Percentiles rank a stretch among this genome's conserved stretches.
Evolutionary conservation across 2,329 filamentous ascomycete genomes (phyloP).

Genomic region (Pseudogymnoascus sp.): DNA sequence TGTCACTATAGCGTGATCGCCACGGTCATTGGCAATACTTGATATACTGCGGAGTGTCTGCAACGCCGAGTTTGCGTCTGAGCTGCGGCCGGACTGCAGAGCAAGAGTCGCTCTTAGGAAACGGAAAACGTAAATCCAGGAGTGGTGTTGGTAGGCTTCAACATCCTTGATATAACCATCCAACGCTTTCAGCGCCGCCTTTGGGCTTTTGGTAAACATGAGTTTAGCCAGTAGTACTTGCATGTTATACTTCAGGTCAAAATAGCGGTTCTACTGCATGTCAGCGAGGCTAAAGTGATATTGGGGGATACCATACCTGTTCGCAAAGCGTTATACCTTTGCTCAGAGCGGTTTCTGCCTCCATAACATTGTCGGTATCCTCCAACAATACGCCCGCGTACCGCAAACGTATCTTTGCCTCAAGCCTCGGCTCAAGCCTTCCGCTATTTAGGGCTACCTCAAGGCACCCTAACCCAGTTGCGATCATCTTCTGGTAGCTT

Average conservation of each 20-base stretch:
- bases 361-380: slow-evolving; percentile 67
- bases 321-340: slow-evolving; percentile 65
- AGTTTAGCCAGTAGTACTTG: slow-evolving; percentile 64
- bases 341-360: slow-evolving; percentile 62
- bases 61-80: slow-evolving; percentile 54
- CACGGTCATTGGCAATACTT: slow-evolving; percentile 48
- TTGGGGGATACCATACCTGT: slow-evolving; percentile 36
- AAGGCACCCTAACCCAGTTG: slow-evolving; percentile 64
- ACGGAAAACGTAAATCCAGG: slow-evolving; percentile 71
- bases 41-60: slow-evolving; percentile 61
- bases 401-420: slow-evolving; percentile 60
- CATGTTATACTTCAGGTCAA: slow-evolving; percentile 69
- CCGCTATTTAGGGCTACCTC: slow-evolving; percentile 58
- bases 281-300: background rate
- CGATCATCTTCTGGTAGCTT: slow-evolving; percentile 64
- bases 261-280: slow-evolving; percentile 41
- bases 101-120: slow-evolving; percentile 65
- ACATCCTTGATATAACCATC: slow-evolving; percentile 62
- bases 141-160: slow-evolving; percentile 56
- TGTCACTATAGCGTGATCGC: slow-evolving; percentile 56
- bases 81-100: slow-evolving; percentile 49
- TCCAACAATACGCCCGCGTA: slow-evolving; percentile 63
- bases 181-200: slow-evolving; percentile 63
- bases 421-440: slow-evolving; percentile 53
- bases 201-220: slow-evolving; percentile 61